These are phyloP conservation scores for Nicotiana undulata DNA, from an alignment of 257 asterid genomes.

Conservation along the genomic window DNA sequence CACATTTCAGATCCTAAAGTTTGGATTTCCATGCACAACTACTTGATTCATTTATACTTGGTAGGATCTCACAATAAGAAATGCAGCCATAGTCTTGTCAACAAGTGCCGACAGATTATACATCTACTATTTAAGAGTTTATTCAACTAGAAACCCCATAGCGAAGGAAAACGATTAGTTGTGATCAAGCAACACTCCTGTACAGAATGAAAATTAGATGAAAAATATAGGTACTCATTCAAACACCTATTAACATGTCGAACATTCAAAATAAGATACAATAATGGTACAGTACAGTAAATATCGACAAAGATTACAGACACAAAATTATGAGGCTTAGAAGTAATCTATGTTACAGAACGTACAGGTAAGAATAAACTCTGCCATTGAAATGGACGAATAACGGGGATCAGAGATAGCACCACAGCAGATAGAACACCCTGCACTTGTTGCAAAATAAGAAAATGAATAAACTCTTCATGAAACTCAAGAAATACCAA, in stretches of 20 bases:
- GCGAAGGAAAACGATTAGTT: not conserved
- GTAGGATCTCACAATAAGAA: not conserved
- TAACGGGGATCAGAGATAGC: constrained; percentile 73
- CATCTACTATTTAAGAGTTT: not conserved
- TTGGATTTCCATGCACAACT: not conserved
- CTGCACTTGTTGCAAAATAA: constrained; percentile 29
- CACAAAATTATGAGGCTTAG: constrained; percentile 1
- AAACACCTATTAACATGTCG: not conserved
- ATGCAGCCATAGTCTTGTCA: not conserved
- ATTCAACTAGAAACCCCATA: not conserved
- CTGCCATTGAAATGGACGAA: constrained; percentile 98
- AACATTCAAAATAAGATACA: not conserved
- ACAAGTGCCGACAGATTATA: not conserved
- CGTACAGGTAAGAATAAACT: constrained; percentile 94
- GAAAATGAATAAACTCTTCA: not conserved
- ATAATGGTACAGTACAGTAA: not conserved
- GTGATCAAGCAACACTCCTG: not conserved
- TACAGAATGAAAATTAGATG: not conserved
- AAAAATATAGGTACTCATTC: not conserved
- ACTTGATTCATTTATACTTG: not conserved
- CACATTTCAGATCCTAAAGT: not conserved
- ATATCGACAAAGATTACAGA: not conserved
- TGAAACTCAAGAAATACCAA: not conserved
- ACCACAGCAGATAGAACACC: constrained; percentile 84
- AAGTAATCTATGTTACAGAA: constrained; percentile 18